Base-by-base conservation (phyloP, 2,329 filamentous ascomycete genomes). In the Madurella fahalii region DNA sequence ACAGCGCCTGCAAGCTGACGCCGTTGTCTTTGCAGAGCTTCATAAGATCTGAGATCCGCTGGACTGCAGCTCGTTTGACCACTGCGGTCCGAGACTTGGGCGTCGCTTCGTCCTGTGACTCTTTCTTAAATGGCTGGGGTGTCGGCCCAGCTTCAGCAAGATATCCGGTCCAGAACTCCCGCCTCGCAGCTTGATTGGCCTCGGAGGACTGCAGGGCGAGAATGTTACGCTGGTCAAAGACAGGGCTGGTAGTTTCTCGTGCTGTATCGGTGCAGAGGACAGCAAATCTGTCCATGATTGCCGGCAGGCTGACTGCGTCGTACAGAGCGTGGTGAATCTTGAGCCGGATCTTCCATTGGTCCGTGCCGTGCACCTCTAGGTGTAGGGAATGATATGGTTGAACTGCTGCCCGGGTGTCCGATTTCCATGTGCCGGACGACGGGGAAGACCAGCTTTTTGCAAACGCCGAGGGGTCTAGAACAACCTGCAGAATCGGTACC, bases 291-390 rank as follows among this genome's bases (percentile, higher is more conserved):
- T 77, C 66, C 18, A 90, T 72, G 5, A 95, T 71, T 0, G 78
- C 67, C 1, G 85, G 81, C 4, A 96, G 74, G 63, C 89, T 94
- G 56, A 95, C 78, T 5, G 86, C 91, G 67, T 96, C 93, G 65
- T 96, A 97, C 0, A 96, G 75, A 0, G 89, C 88, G 67, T 97
- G 92, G 59, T 96, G 91, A 4, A 96, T 85, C 25, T 76, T 76
- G 5, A 90, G 74, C 2, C 79, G 71, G 4, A 84, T 52, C 0
- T 58, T 40, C 62, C 68, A 71, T 2, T 60, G 56, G 0, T 61
- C 58, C 0, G 58, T 40, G 0, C 58, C 52, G 3, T 60, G 50
- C 1, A 60, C 54, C 2, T 59, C 40, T 0, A 66, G 55, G 0
- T 47, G 40, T 2, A 73, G 46, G 4, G 59, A 54, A 2, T 34